Conservation (phyloP, 768 basidiomycete species). For the Serendipita indica region DNA sequence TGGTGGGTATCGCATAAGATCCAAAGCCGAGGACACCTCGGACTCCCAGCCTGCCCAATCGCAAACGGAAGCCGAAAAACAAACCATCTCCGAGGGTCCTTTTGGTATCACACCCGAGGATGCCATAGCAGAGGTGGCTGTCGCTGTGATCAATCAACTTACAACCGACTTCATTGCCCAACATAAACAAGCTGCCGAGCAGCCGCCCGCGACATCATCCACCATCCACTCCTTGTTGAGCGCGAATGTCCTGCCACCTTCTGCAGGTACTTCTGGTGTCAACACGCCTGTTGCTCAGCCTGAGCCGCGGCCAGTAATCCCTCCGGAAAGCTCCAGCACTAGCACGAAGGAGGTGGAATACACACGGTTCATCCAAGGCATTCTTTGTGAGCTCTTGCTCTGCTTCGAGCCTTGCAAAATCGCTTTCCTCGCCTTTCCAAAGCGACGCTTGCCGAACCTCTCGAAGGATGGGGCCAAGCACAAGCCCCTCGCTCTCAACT, state of each 20-base stretch:
- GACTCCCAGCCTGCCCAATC: constrained; percentile 12
- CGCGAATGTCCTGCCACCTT: neutral
- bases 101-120: neutral
- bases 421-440: constrained; percentile 68
- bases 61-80: constrained; percentile 16
- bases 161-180: constrained; percentile 53
- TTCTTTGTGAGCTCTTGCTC: constrained; percentile 74
- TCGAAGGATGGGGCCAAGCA: constrained; percentile 53
- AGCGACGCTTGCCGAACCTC: constrained; percentile 37
- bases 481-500: constrained; percentile 53
- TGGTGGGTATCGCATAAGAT: constrained; percentile 43
- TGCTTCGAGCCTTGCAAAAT: constrained; percentile 88
- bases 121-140: constrained; percentile 16
- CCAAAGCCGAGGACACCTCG: constrained; percentile 20
- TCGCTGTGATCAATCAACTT: constrained; percentile 40
- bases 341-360: neutral
- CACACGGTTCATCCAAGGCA: neutral
- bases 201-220: neutral
- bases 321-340: neutral
- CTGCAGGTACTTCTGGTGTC: neutral
- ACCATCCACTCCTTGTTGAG: neutral
- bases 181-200: constrained; percentile 26
- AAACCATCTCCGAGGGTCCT: constrained; percentile 8
- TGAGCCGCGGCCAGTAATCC: constrained; percentile 11
- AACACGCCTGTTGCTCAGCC: neutral